Evolutionary conservation across 164 flowering plant genomes (phyloP), one percentile per base, ranked within the genome.

Genomic region (Vitis riparia): DNA sequence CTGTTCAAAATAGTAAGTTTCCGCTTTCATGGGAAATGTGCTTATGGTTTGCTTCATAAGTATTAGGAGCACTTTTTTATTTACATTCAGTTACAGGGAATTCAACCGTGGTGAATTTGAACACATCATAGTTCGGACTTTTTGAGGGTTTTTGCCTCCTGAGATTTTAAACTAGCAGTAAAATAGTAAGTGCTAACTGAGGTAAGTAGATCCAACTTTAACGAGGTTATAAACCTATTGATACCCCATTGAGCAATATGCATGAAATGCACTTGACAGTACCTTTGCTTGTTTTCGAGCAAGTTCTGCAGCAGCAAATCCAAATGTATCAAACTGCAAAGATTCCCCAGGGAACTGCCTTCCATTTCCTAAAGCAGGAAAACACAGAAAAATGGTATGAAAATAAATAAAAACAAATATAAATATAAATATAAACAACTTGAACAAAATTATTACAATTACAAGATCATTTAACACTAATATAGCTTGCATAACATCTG

Each of bases 221-320:
- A 6, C 7, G 5, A 32, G 44, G 44, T 32, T 37, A 3, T 37
- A 37, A 37, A 37, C 44, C 44, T 37, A 37, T 37, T 37, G 44
- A 52, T 32, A 14, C 53, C 64, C 17, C 9, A 50, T 32, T 3
- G 59, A 32, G n/a, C 49, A 61, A 56, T 62, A 64, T 44, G 50
- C 23, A 55, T 58, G 2, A 56, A 60, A 58, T 51, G 44, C 69
- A 55, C 55, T 32, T 53, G 66, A 30, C 17, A 52, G 29, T 23
- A 90, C 98, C 99, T 94, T 59, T 88, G 74, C 14, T 79, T 91
- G 87, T 75, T 85, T 89, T 11, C 92, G 92, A 69, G 99, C 92
- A 75, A 84, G 59, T 76, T 95, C 99, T 62, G 96, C 86, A 68
- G 99, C 89, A 51, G 99, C 93, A 76, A 89, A 90, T 76, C 99